Evolutionary conservation across 257 asterid species (phyloP).

Genomic region (Scutellaria galericulata): DNA sequence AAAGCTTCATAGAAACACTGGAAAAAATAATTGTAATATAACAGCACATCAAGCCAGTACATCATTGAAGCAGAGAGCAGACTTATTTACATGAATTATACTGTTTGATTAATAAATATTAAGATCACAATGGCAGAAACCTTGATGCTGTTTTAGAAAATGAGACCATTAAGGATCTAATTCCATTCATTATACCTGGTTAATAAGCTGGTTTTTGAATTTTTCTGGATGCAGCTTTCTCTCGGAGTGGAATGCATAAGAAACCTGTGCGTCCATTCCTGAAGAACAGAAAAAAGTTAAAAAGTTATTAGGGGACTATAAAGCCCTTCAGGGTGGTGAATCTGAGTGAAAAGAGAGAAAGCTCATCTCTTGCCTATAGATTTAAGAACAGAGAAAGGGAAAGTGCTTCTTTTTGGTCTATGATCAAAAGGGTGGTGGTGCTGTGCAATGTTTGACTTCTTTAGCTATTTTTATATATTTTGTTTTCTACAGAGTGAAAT

Average conservation of each 20-base stretch:
- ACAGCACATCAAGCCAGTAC: slow-evolving; percentile 3
- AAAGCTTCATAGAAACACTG: neutral
- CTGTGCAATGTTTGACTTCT: too few species aligned
- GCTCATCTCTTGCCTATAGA: too few species aligned
- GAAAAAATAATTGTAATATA: slow-evolving; percentile 3
- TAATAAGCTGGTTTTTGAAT: slow-evolving; percentile 83
- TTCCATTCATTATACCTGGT: slow-evolving; percentile 62
- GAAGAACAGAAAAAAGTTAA: slow-evolving; percentile 31
- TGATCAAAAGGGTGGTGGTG: too few species aligned
- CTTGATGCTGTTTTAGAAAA: neutral
- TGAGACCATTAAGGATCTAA: neutral
- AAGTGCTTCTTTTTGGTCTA: too few species aligned
- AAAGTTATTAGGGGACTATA: neutral
- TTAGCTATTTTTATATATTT: too few species aligned
- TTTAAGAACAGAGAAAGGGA: too few species aligned
- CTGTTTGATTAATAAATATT: neutral
- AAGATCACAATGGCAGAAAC: neutral
- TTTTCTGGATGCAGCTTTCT: slow-evolving; percentile 92
- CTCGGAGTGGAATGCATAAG: slow-evolving; percentile 94
- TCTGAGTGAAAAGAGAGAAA: too few species aligned
- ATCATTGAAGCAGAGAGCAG: neutral
- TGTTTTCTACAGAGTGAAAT: too few species aligned
- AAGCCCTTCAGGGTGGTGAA: too few species aligned
- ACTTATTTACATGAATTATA: neutral
- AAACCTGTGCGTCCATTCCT: slow-evolving; percentile 99